Evolutionary conservation across 1,284 basidiomycete species (phyloP).

Genomic region (Tylopilus sp.): DNA sequence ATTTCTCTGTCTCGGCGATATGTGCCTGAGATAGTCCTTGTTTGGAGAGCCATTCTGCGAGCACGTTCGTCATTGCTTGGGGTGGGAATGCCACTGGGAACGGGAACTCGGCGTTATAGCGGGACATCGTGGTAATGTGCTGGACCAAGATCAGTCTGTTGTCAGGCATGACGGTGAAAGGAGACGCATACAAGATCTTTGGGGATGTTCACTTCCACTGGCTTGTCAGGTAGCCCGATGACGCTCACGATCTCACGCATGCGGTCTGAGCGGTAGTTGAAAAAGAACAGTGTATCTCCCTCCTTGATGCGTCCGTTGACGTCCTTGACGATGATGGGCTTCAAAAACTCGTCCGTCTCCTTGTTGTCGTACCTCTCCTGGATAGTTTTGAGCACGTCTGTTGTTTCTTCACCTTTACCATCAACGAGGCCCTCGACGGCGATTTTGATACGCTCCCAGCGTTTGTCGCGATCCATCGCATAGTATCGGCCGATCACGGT

Average conservation of each 20-base stretch:
- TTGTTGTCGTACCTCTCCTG: constrained; percentile 76
- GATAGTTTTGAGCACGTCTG: constrained; percentile 66
- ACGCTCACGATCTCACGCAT: constrained; percentile 87
- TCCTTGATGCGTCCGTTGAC: constrained; percentile 78
- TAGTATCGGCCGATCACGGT: constrained; percentile 89
- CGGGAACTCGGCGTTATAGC: constrained; percentile 87
- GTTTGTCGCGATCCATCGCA: constrained; percentile 94
- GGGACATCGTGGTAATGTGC: constrained; percentile 89
- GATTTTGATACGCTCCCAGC: constrained; percentile 89
- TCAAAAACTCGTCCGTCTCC: constrained; percentile 90
- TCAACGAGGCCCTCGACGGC: constrained; percentile 81
- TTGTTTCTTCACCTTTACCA: constrained; percentile 67
- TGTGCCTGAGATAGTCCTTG: constrained; percentile 81
- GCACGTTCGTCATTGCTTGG: constrained; percentile 85
- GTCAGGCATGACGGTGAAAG: background rate
- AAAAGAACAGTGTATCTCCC: constrained; percentile 83
- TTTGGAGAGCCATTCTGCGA: constrained; percentile 84
- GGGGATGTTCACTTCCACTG: constrained; percentile 65
- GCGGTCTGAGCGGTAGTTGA: constrained; percentile 94
- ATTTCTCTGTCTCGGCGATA: constrained; percentile 93
- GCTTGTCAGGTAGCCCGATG: constrained; percentile 78
- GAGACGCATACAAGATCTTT: constrained; percentile 61
- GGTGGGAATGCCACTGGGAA: constrained; percentile 88
- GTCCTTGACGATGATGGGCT: constrained; percentile 85
- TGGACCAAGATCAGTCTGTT: constrained; percentile 28